Conservation (phyloP, 331 rosid species). For the Malus hybrid region DNA sequence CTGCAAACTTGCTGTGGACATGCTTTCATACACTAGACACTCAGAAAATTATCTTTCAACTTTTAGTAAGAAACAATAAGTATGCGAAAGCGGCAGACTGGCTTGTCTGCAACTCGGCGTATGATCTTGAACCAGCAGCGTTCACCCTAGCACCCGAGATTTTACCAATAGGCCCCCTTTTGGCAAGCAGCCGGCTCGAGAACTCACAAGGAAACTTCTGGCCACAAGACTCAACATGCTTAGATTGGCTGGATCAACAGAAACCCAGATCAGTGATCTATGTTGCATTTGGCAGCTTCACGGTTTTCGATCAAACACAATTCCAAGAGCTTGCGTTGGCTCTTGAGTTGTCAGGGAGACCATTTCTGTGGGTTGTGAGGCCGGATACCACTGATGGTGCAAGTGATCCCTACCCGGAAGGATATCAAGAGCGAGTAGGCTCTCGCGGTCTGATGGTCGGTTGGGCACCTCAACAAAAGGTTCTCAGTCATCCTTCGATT, state of each 20-base stretch:
- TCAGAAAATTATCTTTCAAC: conserved; percentile 21
- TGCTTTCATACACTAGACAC: conserved; percentile 13
- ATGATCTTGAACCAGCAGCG: background rate
- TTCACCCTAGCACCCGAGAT: background rate
- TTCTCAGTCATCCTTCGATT: background rate
- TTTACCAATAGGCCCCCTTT: background rate
- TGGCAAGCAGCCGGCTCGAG: background rate
- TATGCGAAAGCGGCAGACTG: background rate
- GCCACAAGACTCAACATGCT: background rate
- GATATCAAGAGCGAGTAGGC: background rate
- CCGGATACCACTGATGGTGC: background rate
- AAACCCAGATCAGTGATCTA: background rate
- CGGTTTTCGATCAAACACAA: background rate
- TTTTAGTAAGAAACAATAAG: background rate
- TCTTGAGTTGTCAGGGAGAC: background rate
- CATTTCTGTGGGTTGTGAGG: background rate
- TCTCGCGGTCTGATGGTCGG: background rate
- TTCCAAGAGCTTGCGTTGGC: background rate
- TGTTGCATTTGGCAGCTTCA: background rate
- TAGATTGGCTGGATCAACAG: background rate
- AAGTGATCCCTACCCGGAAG: background rate
- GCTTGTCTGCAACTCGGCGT: background rate
- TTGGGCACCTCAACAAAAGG: background rate
- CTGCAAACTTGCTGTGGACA: conserved; percentile 23
- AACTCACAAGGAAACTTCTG: background rate